Base-by-base conservation (phyloP, 768 basidiomycete species). In the Hericium erinaceus region DNA sequence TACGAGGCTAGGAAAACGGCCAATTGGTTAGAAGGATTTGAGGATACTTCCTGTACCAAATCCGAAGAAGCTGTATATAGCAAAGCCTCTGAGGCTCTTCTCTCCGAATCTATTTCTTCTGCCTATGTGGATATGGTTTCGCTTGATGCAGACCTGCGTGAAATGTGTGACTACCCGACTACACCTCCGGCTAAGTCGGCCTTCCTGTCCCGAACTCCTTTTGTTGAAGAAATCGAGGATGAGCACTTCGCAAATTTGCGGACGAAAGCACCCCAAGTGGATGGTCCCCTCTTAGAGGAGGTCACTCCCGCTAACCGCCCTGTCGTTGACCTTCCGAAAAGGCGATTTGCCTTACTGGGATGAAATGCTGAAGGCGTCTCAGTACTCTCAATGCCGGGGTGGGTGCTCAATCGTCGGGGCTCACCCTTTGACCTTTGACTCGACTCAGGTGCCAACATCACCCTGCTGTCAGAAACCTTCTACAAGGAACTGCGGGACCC, bases 41-140 rank as follows among this genome's bases (percentile, higher is more conserved):
- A 44, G 59, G 49, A 0, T 68, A 70, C 37, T 72, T 73, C 48
- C 73, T 71, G 73, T 68, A 74, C 51, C 44, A 57, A 1, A 69
- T 73, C 11, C 72, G 70, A 65, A 4, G 71, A 73, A 46, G 64
- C 72, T n/a, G 61, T 0, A 59, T 70, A 12, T 71, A 74, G 61
- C 24, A n/a, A 4, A 5, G n/a, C 24, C 12, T 49, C 2, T 2
- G 48, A 49, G 9, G n/a, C 48, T 13, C 24, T 20, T 5, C 9
- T 49, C 7, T 6, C 12, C 1, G 48, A 49, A 49, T 4, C n/a
- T 9, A 24, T 49, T 12, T 16, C 48, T 20, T 49, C 48, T 5
- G 1, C 22, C 13, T 49, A 49, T 49, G 11, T 49, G 4, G 48
- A 40, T 40, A 2, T 10, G 39, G 39, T 10, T 11, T 2, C 39